Evolutionary conservation across 2,329 filamentous ascomycete species (phyloP), one percentile per base, ranked within the genome.

Genomic region (Exserohilum turcica): DNA sequence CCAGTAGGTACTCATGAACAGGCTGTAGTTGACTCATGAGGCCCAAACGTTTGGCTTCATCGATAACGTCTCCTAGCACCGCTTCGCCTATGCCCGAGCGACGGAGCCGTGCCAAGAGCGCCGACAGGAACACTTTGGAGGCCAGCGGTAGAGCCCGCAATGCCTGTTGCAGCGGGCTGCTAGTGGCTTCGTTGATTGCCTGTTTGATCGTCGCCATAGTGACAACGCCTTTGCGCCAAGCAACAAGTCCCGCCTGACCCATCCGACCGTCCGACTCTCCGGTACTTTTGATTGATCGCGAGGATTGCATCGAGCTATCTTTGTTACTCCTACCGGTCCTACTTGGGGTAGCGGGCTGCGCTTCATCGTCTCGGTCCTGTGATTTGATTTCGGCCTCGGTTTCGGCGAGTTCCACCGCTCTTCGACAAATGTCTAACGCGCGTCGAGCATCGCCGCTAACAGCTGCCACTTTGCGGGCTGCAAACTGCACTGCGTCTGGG

Each of bases 331-430:
- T 70, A 16, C 74, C 73, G 13, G 74, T 78, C 63, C 86, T 89
- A 76, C 84, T 89, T 6, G 88, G 87, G 3, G 87, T 90, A 54
- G 77, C 73, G 13, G 84, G 81, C 76, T 67, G 76, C 52, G 64
- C 73, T 15, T 76, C 64, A 19, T 73, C 65, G 24, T 68, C 62
- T 67, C 63, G 52, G 56, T 58, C 42, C 64, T 65, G 64, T 53
- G 61, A 58, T 45, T 74, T 61, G n/a, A 69, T 71, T 56, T 93
- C 88, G 43, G 88, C 69, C 56, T 93, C 89, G 43, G 88, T 82
- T 74, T 99, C 94, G 27, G 93, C 94, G 21, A 99, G 86, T 76
- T 99, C 94, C 12, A 99, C 94, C 1, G 94, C 94, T 59, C 94
- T 86, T 27, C 94, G 86, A 73, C 95, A 99, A 54, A 99, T 97